A percentile compares a stretch with the other conserved stretches of the same genome.
Evolutionary conservation across 352 stramenopile species (phyloP).

Genomic region (Elongisporangium prolatum): DNA sequence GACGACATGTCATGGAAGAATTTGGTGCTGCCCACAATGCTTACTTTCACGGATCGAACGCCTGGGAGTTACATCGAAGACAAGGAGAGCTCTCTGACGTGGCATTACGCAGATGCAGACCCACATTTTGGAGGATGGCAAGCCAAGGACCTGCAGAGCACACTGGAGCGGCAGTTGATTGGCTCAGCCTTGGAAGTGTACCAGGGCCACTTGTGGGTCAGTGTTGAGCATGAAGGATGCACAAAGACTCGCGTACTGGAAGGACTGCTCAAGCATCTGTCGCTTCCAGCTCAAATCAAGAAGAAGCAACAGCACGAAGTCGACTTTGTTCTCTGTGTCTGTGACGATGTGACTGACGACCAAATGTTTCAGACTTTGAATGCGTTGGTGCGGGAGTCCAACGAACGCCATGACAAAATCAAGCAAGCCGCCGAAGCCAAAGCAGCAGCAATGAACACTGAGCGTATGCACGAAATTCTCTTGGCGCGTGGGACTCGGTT

Average conservation of each 20-base stretch:
- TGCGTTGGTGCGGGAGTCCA: slow-evolving; percentile 65
- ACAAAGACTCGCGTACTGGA: slow-evolving; percentile 77
- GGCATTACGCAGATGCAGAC: slow-evolving; percentile 85
- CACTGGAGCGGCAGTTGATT: slow-evolving; percentile 81
- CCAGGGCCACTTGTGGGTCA: slow-evolving; percentile 78
- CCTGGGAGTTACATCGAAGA: slow-evolving; percentile 81
- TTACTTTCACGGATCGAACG: slow-evolving; percentile 72
- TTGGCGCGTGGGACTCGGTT: slow-evolving; percentile 13
- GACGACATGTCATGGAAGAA: slow-evolving; percentile 79
- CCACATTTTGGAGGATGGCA: slow-evolving; percentile 86
- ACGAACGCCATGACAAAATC: slow-evolving; percentile 58
- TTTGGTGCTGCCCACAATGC: slow-evolving; percentile 69
- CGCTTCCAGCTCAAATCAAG: slow-evolving; percentile 55
- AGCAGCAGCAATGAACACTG: slow-evolving; percentile 12
- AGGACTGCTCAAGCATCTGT: slow-evolving; percentile 68
- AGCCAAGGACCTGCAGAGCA: slow-evolving; percentile 88
- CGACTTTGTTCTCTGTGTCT: slow-evolving; percentile 87
- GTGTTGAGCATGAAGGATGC: slow-evolving; percentile 74
- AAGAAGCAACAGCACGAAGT: slow-evolving; percentile 67
- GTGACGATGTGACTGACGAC: slow-evolving; percentile 85
- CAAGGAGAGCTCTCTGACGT: slow-evolving; percentile 84
- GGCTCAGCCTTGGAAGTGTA: slow-evolving; percentile 85
- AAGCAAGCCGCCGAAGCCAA: slow-evolving; percentile 31
- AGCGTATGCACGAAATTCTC: slow-evolving; percentile 24
- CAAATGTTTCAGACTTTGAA: slow-evolving; percentile 90